phyloP scores from a whole-genome alignment of 805 yeast genomes.

The Spathaspora hagerdaliae region DNA sequence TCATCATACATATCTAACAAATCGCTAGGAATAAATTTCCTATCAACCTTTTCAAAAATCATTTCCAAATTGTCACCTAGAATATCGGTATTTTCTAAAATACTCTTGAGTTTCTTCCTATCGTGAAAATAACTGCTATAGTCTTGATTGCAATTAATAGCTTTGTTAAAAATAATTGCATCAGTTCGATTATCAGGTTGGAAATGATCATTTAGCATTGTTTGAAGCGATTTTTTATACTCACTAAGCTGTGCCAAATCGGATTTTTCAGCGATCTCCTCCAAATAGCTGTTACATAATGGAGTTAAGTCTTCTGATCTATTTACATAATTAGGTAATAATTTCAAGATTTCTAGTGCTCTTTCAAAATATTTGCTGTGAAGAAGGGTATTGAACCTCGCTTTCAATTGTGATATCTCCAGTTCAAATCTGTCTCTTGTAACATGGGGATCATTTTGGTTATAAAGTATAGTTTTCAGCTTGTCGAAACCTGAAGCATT shows the following conservation, averaged over 20 bases:
- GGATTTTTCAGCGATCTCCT: conserved; percentile 31
- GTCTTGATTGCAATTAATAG: conserved; percentile 10
- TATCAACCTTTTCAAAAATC: conserved; percentile 23
- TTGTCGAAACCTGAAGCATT: too few species aligned
- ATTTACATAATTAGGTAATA: too few species aligned
- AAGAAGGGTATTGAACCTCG: too few species aligned
- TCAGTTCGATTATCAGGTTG: conserved; percentile 52
- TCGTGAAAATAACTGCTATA: conserved; percentile 12
- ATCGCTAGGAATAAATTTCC: conserved; percentile 31
- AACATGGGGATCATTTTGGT: too few species aligned
- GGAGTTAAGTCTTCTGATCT: too few species aligned
- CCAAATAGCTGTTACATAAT: conserved; percentile 56
- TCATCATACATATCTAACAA: conserved; percentile 25
- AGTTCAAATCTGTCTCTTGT: too few species aligned
- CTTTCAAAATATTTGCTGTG: too few species aligned
- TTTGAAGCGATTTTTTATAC: conserved; percentile 37
- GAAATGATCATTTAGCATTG: conserved; percentile 25
- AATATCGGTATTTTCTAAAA: conserved; percentile 49
- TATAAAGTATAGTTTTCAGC: too few species aligned
- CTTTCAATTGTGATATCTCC: too few species aligned
- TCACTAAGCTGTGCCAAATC: conserved; percentile 4
- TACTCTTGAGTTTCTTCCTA: conserved; percentile 12
- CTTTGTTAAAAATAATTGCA: conserved; percentile 54
- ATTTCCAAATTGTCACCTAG: conserved; percentile 46
- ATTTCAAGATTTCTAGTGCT: too few species aligned